Conservation (phyloP, 2,329 filamentous ascomycete genomes). For the Hypoxylon sp. region DNA sequence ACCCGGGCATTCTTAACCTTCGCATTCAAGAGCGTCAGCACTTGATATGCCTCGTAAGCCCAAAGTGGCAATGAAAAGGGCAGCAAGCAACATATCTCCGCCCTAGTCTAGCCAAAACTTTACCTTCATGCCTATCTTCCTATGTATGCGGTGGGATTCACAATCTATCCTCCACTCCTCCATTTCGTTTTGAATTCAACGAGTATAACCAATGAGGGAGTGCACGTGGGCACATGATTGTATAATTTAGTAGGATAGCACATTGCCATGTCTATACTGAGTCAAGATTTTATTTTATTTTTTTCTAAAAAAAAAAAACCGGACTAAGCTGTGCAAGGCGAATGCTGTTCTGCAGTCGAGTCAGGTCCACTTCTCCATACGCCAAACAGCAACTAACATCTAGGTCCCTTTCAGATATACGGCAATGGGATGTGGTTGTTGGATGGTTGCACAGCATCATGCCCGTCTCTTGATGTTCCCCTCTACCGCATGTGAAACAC, state of each 20-base stretch:
- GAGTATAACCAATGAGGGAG: slow-evolving; percentile 22
- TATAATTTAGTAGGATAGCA: not conserved
- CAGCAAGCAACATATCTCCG: not conserved
- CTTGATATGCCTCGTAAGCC: slow-evolving; percentile 12
- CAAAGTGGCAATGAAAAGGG: not conserved
- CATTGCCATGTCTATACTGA: slow-evolving; percentile 4
- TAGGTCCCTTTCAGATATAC: slow-evolving; percentile 3
- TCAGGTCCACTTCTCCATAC: slow-evolving; percentile 1
- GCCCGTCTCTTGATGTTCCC: not conserved
- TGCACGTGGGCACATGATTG: slow-evolving; percentile 28
- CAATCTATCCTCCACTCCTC: slow-evolving; percentile 14
- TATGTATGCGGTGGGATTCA: not conserved
- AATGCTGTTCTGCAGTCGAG: slow-evolving; percentile 1
- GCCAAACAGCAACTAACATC: not conserved
- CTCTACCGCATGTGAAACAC: slow-evolving; percentile 8
- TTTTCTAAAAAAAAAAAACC: no score
- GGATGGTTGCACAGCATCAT: slow-evolving; percentile 11
- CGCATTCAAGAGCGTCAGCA: not conserved
- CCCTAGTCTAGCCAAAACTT: not conserved
- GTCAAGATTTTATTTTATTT: not conserved
- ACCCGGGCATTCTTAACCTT: not conserved
- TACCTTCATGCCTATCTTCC: not conserved
- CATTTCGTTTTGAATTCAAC: not conserved
- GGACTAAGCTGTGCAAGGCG: not conserved
- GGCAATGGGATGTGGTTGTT: slow-evolving; percentile 9